Percentiles rank a stretch among this genome's conserved stretches.
These are phyloP conservation scores for Ceratocystis albifundus DNA, from an alignment of 2,329 filamentous ascomycete genomes.

Conservation along the genomic window DNA sequence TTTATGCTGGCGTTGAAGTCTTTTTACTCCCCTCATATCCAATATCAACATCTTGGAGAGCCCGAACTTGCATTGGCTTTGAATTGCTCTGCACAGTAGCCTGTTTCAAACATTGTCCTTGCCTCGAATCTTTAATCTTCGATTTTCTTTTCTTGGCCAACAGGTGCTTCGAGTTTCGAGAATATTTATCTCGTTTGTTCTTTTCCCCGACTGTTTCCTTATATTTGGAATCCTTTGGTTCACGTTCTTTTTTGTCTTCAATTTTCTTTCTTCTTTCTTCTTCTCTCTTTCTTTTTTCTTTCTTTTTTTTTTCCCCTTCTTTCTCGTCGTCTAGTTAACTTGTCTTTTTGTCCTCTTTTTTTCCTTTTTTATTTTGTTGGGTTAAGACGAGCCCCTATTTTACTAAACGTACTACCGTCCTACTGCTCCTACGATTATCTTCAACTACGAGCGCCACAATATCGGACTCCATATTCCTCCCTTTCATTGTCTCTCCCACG, in stretches of 20 bases:
- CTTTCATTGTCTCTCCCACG: conserved; percentile 4
- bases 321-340: conserved; percentile 13
- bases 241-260: background rate
- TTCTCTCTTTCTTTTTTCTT: background rate
- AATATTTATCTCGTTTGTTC: conserved; percentile 11
- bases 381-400: conserved; percentile 5
- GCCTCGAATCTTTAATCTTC: background rate
- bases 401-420: background rate
- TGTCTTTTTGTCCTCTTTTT: background rate
- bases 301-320: background rate
- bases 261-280: background rate
- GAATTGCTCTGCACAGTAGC: background rate
- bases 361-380: background rate
- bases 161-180: conserved; percentile 9
- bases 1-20: background rate
- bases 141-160: conserved; percentile 12
- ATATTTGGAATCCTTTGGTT: background rate
- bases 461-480: conserved; percentile 7
- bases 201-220: background rate
- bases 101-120: background rate
- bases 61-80: background rate
- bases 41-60: background rate
- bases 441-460: background rate
- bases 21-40: background rate
- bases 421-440: conserved; percentile 1